These are phyloP conservation scores for Paradendryphiella salina DNA, from an alignment of 2,329 filamentous ascomycete species.

Conservation along the genomic window DNA sequence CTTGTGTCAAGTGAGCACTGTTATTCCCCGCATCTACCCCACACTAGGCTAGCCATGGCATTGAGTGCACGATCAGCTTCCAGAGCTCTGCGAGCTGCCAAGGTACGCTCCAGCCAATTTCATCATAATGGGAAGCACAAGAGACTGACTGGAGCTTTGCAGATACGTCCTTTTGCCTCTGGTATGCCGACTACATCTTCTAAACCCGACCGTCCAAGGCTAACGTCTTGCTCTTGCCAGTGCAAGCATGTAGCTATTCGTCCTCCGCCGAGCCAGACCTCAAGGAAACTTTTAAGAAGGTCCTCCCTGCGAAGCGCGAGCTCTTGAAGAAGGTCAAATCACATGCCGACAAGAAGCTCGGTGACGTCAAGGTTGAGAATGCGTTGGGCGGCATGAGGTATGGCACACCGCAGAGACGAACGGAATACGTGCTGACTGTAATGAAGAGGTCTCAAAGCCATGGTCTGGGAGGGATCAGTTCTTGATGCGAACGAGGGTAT, in stretches of 20 bases:
- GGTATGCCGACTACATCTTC: constrained; percentile 41
- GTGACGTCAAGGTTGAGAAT: constrained; percentile 92
- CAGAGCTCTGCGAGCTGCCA: constrained; percentile 65
- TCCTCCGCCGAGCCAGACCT: constrained; percentile 81
- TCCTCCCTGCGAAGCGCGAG: constrained; percentile 90
- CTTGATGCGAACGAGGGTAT: constrained; percentile 97
- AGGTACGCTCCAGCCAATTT: constrained; percentile 54
- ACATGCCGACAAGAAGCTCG: constrained; percentile 78
- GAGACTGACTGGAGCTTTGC: constrained; percentile 26
- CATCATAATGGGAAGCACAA: neutral
- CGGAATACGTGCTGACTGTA: constrained; percentile 13
- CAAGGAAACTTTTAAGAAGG: constrained; percentile 79
- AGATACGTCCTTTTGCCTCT: constrained; percentile 39
- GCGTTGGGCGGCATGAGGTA: constrained; percentile 92
- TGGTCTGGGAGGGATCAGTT: constrained; percentile 98
- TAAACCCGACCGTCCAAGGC: neutral
- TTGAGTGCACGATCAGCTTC: constrained; percentile 65
- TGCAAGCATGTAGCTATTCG: constrained; percentile 64
- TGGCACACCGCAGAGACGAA: neutral
- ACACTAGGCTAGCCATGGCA: constrained; percentile 58
- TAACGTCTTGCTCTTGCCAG: constrained; percentile 30
- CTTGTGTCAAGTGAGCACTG: constrained; percentile 16
- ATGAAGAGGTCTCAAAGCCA: constrained; percentile 79
- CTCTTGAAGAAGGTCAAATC: constrained; percentile 92
- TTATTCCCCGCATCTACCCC: constrained; percentile 36